Evolutionary conservation across 1,139 yeast genomes (phyloP), one percentile per base, ranked within the genome.

Genomic region (Candida neerlandica): DNA sequence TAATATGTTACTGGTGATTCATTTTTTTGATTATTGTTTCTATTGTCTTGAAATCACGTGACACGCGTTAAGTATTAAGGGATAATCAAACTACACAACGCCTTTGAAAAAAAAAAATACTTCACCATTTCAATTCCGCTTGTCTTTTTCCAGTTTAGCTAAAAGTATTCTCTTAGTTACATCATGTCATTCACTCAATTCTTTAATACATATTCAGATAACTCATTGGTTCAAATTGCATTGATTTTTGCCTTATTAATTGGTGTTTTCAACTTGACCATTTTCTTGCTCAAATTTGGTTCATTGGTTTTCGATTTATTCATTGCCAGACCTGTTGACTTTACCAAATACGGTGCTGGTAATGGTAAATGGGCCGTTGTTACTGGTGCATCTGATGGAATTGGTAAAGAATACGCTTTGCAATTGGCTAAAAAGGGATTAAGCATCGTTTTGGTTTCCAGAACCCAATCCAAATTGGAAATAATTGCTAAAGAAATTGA

Each of bases 331-430:
- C 71, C 85, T 5, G 83, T 84, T 43, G 74, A 81, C 63, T 84
- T 80, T 63, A 62, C 64, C 46, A 85, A 82, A 65, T 91, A 90
- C 63, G 97, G 97, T n/a, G 72, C 75, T 41, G 77, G 60, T 51
- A 71, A 71, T 45, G 84, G 81, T 29, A 72, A 78, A 49, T 90
- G 96, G 96, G 97, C 97, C 6, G 87, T 94, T 32, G 80, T 94
- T 23, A 94, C 99, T 5, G 99, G 99, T 52, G 96, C 98, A 5
- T 89, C 97, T 45, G 99, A 94, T 66, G 99, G 99, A 39, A 87
- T 94, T 62, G 99, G 99, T 52, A 90, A 91, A 64, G 97, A 94
- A 66, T 94, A 81, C 63, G 86, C 97, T 1, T 64, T 72, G 32
- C 98, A 94, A 71, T 78, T 94, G 70, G 99, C 99, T 16, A 69